phyloP scores from a whole-genome alignment of 2,329 filamentous ascomycete species.

The Pseudogymnoascus sp. region DNA sequence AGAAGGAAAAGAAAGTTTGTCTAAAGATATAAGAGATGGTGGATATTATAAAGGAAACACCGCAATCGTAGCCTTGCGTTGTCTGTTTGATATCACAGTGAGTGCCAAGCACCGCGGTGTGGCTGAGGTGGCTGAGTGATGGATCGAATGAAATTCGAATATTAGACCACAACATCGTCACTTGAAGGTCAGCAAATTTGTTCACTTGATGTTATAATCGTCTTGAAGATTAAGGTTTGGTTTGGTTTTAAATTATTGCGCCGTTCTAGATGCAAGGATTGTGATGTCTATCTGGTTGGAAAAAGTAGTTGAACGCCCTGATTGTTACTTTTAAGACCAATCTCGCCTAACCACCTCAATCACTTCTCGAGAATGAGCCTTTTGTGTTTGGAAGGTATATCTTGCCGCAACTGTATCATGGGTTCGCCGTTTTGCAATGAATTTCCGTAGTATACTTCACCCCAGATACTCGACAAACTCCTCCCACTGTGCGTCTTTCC shows the following conservation, averaged over 20 bases:
- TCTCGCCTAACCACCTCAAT: not conserved
- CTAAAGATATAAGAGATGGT: not conserved
- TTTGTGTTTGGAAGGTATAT: not conserved
- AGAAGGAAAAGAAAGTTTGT: not conserved
- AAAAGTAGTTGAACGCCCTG: not conserved
- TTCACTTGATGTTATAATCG: not conserved
- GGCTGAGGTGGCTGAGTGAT: not conserved
- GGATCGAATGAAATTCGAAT: not conserved
- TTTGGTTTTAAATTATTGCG: not conserved
- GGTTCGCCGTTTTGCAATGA: not conserved
- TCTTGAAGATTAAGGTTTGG: not conserved
- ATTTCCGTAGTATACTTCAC: not conserved
- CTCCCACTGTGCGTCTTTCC: not conserved
- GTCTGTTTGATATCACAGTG: not conserved
- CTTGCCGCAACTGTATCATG: too few relatives aligned
- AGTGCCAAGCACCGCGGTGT: not conserved
- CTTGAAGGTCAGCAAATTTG: not conserved
- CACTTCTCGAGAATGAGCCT: not conserved
- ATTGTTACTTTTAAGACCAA: not conserved
- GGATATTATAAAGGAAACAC: not conserved
- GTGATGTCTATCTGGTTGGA: not conserved
- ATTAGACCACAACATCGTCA: not conserved
- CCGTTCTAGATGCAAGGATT: not conserved
- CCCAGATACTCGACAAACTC: not conserved
- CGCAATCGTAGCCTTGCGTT: not conserved